phyloP scores from a whole-genome alignment of 2,329 filamentous ascomycete genomes.

The Paraphaeosphaeria sporulosa region DNA sequence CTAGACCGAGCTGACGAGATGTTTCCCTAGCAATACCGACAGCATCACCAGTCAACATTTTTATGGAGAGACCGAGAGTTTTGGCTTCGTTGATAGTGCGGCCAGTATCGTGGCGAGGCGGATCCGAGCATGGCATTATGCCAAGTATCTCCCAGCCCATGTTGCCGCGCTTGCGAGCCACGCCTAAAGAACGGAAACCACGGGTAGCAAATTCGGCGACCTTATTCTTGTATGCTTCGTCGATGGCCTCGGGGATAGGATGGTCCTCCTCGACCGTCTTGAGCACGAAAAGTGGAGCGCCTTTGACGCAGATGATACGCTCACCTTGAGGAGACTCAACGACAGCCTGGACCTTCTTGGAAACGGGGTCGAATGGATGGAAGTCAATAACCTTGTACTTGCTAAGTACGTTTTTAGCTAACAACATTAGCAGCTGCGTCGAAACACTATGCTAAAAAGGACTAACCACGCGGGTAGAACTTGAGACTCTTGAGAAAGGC shows the following conservation, averaged over 20 bases:
- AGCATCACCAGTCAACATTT: conserved; percentile 95
- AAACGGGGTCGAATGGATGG: conserved; percentile 89
- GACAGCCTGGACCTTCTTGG: conserved; percentile 87
- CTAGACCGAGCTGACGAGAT: conserved; percentile 87
- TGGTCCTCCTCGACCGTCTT: conserved; percentile 88
- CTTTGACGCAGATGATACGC: conserved; percentile 88
- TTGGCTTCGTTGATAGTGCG: conserved; percentile 92
- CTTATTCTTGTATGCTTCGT: conserved; percentile 89
- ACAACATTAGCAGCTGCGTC: too few species aligned
- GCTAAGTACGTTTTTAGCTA: conserved; percentile 76
- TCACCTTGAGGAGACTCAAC: conserved; percentile 85
- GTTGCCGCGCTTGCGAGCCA: conserved; percentile 86
- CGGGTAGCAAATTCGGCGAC: conserved; percentile 90
- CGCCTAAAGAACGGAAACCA: conserved; percentile 93
- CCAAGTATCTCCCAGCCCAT: conserved; percentile 89
- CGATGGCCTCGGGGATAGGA: conserved; percentile 76
- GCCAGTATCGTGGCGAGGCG: conserved; percentile 87
- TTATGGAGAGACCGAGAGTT: conserved; percentile 85
- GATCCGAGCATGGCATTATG: conserved; percentile 94
- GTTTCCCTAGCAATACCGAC: conserved; percentile 93
- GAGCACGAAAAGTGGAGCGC: conserved; percentile 85
- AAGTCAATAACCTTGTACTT: conserved; percentile 88
- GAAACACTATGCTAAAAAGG: too few species aligned
- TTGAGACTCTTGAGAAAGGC: conserved; percentile 87
- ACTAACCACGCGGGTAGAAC: conserved; percentile 82